Conservation (phyloP, 129 eudicot genomes). For the Chrysanthemum makinoi region DNA sequence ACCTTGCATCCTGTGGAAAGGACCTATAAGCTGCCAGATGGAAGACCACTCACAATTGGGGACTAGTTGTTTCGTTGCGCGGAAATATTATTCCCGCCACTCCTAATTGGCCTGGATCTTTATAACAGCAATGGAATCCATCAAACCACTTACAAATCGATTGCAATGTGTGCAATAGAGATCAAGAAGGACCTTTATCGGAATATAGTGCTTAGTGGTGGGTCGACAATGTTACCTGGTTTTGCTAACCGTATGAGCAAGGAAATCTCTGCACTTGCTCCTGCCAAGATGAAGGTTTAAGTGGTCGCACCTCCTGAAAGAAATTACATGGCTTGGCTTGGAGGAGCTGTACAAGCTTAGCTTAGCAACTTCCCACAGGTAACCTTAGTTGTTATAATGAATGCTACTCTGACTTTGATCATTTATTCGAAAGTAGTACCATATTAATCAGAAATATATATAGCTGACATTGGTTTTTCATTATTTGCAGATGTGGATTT, state of each 20-base stretch:
- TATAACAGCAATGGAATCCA: slow-evolving; percentile 15
- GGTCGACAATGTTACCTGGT: too few species aligned
- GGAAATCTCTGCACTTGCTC: neutral
- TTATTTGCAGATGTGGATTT: neutral
- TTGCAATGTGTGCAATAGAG: neutral
- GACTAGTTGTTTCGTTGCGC: slow-evolving; percentile 23
- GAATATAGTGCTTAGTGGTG: too few species aligned
- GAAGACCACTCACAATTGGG: slow-evolving; percentile 10
- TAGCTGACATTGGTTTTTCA: too few species aligned
- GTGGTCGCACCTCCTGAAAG: neutral
- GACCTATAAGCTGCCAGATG: neutral
- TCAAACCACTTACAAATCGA: neutral
- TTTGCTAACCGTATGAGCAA: too few species aligned
- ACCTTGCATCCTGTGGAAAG: slow-evolving; percentile 6
- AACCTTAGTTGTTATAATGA: neutral
- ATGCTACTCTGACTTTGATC: neutral
- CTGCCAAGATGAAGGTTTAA: neutral
- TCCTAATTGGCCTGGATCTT: slow-evolving; percentile 6
- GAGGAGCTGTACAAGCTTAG: neutral
- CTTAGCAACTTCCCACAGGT: neutral
- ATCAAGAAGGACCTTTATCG: too few species aligned
- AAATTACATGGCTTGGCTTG: neutral
- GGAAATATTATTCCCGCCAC: slow-evolving; percentile 13
- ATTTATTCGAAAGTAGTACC: too few species aligned
- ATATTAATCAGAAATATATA: too few species aligned